Evolutionary conservation across 2,329 filamentous ascomycete species (phyloP).

Genomic region (Cercospora sesami): DNA sequence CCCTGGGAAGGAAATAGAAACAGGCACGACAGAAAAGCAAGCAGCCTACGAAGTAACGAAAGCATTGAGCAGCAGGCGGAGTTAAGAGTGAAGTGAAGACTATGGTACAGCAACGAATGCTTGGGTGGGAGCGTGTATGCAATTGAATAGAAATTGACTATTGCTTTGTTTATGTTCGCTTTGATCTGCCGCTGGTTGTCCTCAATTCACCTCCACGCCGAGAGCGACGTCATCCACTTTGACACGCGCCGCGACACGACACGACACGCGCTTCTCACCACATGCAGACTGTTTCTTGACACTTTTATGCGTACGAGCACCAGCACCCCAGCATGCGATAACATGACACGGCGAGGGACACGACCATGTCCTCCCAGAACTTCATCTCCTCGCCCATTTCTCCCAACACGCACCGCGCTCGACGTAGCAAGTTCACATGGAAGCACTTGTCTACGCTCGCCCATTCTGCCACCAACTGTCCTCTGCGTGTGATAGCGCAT

Average conservation of each 20-base stretch:
- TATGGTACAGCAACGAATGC: not conserved
- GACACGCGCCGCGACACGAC: conserved; percentile 2
- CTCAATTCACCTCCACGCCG: not conserved
- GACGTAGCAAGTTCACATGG: conserved; percentile 75
- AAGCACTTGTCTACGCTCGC: conserved; percentile 77
- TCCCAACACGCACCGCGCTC: conserved; percentile 26
- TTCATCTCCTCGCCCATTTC: conserved; percentile 36
- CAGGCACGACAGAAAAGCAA: conserved; percentile 9
- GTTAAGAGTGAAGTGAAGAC: conserved; percentile 1
- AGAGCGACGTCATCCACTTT: conserved; percentile 5
- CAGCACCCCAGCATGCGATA: conserved; percentile 15
- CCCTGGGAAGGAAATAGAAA: conserved; percentile 13
- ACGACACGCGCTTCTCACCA: not conserved
- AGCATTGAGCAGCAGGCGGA: conserved; percentile 1
- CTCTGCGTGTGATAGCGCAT: conserved; percentile 83
- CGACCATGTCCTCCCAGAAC: conserved; percentile 31
- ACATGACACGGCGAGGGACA: conserved; percentile 1
- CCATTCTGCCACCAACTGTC: conserved; percentile 68
- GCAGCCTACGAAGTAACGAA: conserved; percentile 18
- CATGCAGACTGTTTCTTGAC: not conserved
- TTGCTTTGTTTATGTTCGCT: not conserved
- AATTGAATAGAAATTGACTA: not conserved
- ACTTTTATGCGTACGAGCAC: not conserved
- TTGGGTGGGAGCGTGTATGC: not conserved
- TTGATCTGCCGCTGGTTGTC: not conserved